These are phyloP conservation scores for Nemania serpens DNA, from an alignment of 2,329 filamentous ascomycete genomes.

Conservation along the genomic window DNA sequence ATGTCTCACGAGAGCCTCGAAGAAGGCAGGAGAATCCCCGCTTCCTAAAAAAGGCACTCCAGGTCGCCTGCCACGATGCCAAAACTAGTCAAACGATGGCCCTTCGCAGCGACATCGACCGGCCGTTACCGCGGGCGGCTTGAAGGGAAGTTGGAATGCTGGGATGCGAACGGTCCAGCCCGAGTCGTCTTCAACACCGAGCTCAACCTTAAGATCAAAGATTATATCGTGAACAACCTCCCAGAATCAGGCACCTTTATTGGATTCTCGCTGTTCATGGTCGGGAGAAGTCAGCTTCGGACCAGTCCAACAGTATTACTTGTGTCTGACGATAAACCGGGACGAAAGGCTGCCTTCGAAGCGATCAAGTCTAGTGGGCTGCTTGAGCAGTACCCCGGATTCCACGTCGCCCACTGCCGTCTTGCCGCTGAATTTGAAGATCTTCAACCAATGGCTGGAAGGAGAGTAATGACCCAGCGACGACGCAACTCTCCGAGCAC, in stretches of 20 bases:
- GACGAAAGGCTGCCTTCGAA: background rate
- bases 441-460: background rate
- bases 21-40: too few species aligned
- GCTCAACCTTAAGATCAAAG: background rate
- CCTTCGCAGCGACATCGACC: background rate
- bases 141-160: background rate
- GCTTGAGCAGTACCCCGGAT: background rate
- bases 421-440: background rate
- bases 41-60: too few species aligned
- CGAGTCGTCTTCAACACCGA: background rate
- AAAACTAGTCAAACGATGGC: background rate
- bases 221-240: background rate
- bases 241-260: background rate
- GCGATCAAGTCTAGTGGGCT: background rate
- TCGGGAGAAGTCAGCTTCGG: background rate
- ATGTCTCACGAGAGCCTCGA: too few species aligned
- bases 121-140: background rate
- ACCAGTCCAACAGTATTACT: background rate
- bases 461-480: background rate
- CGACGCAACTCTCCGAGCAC: background rate
- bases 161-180: background rate
- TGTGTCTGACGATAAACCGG: background rate
- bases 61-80: background rate
- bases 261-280: background rate
- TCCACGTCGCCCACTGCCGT: background rate